These are phyloP conservation scores for Suillus hirtellus DNA, from an alignment of 768 basidiomycete genomes.

Conservation along the genomic window DNA sequence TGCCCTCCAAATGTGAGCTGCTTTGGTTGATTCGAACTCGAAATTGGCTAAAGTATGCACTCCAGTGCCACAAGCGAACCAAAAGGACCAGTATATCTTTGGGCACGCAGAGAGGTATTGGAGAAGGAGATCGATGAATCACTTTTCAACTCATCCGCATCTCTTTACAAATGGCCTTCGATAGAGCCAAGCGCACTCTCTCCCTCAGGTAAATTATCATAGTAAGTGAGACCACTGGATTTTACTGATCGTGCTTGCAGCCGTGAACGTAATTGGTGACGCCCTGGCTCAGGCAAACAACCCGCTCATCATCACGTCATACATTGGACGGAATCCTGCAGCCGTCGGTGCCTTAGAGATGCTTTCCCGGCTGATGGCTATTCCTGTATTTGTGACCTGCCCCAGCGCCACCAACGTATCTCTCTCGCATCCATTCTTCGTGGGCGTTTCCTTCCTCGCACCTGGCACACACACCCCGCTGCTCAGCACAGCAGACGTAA, in stretches of 20 bases:
- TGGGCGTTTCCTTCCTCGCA: constrained; percentile 52
- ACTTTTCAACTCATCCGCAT: constrained; percentile 31
- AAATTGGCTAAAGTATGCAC: constrained; percentile 6
- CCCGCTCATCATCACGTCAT: constrained; percentile 67
- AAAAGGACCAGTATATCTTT: constrained; percentile 72
- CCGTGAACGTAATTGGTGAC: constrained; percentile 40
- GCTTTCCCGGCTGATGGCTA: constrained; percentile 51
- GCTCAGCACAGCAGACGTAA: constrained; percentile 57
- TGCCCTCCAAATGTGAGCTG: constrained; percentile 60
- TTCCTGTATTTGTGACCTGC: constrained; percentile 55
- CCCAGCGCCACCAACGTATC: constrained; percentile 55
- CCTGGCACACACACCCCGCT: constrained; percentile 45
- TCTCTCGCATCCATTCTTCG: constrained; percentile 53
- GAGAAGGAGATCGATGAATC: constrained; percentile 57
- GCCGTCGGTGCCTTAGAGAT: constrained; percentile 46
- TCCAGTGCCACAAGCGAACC: constrained; percentile 67
- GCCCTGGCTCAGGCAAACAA: constrained; percentile 51
- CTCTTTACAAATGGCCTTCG: constrained; percentile 49
- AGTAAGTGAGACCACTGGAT: not conserved
- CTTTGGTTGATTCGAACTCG: not conserved
- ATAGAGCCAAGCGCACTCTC: constrained; percentile 52
- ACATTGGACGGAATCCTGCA: constrained; percentile 54
- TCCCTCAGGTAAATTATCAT: constrained; percentile 28
- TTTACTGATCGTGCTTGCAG: constrained; percentile 17
- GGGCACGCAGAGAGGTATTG: constrained; percentile 70